phyloP scores from a whole-genome alignment of 306 rosid genomes.

The Lupinus albus region DNA sequence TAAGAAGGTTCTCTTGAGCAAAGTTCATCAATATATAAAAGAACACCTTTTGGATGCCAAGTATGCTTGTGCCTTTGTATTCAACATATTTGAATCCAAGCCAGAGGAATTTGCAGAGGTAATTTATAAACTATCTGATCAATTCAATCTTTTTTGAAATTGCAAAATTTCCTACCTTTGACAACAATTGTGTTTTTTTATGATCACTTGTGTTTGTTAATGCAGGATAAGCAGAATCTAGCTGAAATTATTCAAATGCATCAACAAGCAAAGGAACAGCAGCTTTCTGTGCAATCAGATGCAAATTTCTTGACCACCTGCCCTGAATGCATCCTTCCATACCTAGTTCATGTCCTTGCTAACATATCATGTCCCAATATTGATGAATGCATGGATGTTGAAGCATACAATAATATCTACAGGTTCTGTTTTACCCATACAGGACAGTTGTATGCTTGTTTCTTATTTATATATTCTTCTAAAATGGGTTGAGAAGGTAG shows the following conservation, averaged over 20 bases:
- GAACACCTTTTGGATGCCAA: constrained; percentile 80
- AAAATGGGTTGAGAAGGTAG: too few relatives aligned
- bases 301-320: constrained; percentile 61
- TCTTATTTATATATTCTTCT: too few relatives aligned
- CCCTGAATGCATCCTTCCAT: constrained; percentile 85
- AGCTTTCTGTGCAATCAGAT: constrained; percentile 70
- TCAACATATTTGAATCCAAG: constrained; percentile 60
- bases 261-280: constrained; percentile 73
- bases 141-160: constrained; percentile 31
- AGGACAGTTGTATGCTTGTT: background rate
- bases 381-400: constrained; percentile 89
- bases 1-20: constrained; percentile 71
- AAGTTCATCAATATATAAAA: constrained; percentile 86
- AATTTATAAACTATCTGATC: constrained; percentile 36
- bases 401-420: constrained; percentile 72
- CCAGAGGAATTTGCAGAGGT: constrained; percentile 78
- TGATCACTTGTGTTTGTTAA: constrained; percentile 38
- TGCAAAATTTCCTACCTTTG: constrained; percentile 30
- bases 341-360: constrained; percentile 88
- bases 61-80: constrained; percentile 81
- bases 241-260: constrained; percentile 84
- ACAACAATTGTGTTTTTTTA: constrained; percentile 28
- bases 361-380: constrained; percentile 82
- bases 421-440: constrained; percentile 51
- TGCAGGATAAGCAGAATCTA: constrained; percentile 80